Percentiles rank a stretch among this genome's conserved stretches.
phyloP scores from a whole-genome alignment of 75 land plant species.

The Cryptomeria japonica region DNA sequence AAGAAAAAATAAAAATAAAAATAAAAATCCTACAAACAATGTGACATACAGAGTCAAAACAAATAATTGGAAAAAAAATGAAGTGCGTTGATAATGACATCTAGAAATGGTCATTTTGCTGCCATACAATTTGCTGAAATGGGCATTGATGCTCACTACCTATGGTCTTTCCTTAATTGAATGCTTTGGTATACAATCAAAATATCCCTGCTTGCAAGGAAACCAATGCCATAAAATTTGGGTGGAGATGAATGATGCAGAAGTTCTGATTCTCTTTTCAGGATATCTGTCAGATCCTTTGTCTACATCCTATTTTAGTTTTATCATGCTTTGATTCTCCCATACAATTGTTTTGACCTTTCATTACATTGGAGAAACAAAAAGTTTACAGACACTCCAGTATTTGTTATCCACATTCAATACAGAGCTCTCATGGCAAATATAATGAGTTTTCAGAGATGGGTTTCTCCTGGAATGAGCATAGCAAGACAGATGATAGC shows the following conservation, averaged over 20 bases:
- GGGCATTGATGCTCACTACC: neutral
- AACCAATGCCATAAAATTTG: neutral
- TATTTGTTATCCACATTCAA: neutral
- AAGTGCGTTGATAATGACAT: neutral
- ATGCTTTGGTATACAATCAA: neutral
- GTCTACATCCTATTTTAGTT: neutral
- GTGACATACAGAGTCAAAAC: neutral
- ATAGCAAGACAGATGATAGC: neutral
- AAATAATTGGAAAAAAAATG: neutral
- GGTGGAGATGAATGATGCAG: neutral
- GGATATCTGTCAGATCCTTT: neutral
- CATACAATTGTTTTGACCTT: neutral
- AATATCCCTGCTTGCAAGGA: too few species aligned
- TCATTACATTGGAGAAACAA: neutral
- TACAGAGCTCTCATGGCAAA: neutral
- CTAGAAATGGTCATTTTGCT: neutral
- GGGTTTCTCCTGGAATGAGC: neutral
- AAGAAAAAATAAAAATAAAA: neutral
- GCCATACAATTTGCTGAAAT: neutral
- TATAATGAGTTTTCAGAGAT: neutral
- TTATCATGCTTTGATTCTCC: neutral
- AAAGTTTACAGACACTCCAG: neutral
- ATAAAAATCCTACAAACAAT: neutral
- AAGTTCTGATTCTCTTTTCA: neutral
- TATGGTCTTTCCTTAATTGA: neutral